Conservation (phyloP, 2,329 filamentous ascomycete species). For the Stemphylium vesicarium region DNA sequence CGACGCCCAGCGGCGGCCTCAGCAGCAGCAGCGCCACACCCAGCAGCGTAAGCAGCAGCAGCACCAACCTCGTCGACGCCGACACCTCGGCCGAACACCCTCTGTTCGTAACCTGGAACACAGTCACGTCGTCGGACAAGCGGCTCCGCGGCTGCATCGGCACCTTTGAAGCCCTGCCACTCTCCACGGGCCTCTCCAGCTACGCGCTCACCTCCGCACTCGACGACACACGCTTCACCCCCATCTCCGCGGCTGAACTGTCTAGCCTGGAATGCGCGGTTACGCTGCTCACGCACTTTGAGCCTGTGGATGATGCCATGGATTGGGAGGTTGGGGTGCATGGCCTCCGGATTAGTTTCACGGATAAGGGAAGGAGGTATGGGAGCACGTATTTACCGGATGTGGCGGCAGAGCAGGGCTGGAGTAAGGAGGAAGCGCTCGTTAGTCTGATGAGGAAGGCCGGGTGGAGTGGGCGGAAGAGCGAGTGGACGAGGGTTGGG, state of each 20-base stretch:
- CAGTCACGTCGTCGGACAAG: slow-evolving; percentile 63
- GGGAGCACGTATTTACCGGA: slow-evolving; percentile 92
- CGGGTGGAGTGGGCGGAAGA: slow-evolving; percentile 75
- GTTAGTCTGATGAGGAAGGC: slow-evolving; percentile 93
- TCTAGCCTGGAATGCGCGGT: slow-evolving; percentile 57
- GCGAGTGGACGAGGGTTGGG: slow-evolving; percentile 78
- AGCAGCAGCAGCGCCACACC: slow-evolving; percentile 40
- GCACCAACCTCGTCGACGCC: slow-evolving; percentile 44
- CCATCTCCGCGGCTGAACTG: slow-evolving; percentile 56
- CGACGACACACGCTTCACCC: slow-evolving; percentile 67
- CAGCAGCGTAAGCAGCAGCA: slow-evolving; percentile 48
- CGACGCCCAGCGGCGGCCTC: slow-evolving; percentile 51
- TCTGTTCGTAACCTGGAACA: slow-evolving; percentile 96
- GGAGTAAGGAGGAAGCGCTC: slow-evolving; percentile 91
- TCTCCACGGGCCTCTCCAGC: slow-evolving; percentile 11
- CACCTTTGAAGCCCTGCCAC: slow-evolving; percentile 55
- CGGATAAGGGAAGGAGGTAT: slow-evolving; percentile 73
- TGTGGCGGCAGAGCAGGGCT: slow-evolving; percentile 89
- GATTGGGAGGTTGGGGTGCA: slow-evolving; percentile 90
- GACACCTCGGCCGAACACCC: slow-evolving; percentile 59
- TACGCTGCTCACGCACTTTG: slow-evolving; percentile 86
- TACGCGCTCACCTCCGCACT: slow-evolving; percentile 54
- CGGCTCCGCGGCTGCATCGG: slow-evolving; percentile 92
- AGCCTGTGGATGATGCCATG: slow-evolving; percentile 72
- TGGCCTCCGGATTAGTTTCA: slow-evolving; percentile 85